Evolutionary conservation across 73 alveolate genomes (phyloP).

Genomic region (Blepharisma japonicum): DNA sequence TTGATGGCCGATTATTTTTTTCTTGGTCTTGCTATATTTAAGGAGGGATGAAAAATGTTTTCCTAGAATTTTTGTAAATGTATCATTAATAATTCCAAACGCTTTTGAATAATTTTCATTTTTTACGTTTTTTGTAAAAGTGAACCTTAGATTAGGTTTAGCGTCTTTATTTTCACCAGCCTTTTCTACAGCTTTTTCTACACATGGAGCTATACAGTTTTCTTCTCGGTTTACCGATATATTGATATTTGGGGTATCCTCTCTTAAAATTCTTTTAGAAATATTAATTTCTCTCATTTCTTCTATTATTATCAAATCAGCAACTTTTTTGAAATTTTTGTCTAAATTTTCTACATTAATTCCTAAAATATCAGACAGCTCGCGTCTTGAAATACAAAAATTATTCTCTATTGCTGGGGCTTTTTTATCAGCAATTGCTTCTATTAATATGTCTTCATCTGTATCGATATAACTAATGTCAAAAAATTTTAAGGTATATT

Average conservation of each 20-base stretch:
- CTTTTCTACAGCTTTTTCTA: too few relatives aligned
- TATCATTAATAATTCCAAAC: too few relatives aligned
- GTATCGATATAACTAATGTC: not conserved
- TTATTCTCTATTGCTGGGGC: not conserved
- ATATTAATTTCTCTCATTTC: not conserved
- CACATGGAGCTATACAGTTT: too few relatives aligned
- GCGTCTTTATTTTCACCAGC: too few relatives aligned
- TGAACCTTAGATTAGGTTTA: too few relatives aligned
- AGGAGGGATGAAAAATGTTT: too few relatives aligned
- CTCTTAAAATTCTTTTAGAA: not conserved
- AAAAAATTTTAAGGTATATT: not conserved
- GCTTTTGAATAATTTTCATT: too few relatives aligned
- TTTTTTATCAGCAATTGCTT: not conserved
- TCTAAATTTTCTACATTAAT: not conserved
- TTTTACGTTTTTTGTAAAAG: too few relatives aligned
- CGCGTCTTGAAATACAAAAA: not conserved
- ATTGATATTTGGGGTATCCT: constrained; percentile 1
- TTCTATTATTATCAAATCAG: not conserved
- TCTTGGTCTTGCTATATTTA: too few relatives aligned
- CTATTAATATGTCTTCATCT: not conserved
- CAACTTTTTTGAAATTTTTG: not conserved
- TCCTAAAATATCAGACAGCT: not conserved
- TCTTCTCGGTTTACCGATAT: not conserved
- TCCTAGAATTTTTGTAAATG: too few relatives aligned
- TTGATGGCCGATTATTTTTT: too few relatives aligned